Conservation (phyloP, 2,329 filamentous ascomycete genomes). For the Ambrosiella beaveri region DNA sequence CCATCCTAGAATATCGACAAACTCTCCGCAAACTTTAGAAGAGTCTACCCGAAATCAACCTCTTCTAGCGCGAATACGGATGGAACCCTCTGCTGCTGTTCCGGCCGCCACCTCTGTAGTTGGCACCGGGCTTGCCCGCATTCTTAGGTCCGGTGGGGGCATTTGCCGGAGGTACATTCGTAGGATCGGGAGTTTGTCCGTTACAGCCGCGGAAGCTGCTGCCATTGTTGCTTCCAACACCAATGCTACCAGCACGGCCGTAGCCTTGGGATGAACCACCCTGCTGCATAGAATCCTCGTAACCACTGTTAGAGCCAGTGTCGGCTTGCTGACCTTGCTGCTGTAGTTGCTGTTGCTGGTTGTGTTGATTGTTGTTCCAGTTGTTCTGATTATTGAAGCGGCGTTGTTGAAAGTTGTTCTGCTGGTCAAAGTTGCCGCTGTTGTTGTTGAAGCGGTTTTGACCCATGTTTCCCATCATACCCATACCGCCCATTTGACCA, state of each 20-base stretch:
- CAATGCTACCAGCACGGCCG: slow-evolving; percentile 22
- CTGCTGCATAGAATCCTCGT: slow-evolving; percentile 17
- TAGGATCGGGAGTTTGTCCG: slow-evolving; percentile 24
- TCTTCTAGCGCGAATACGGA: slow-evolving; percentile 40
- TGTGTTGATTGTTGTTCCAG: slow-evolving; percentile 16
- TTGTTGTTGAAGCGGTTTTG: slow-evolving; percentile 27
- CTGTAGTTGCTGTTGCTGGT: slow-evolving; percentile 16
- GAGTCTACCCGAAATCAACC: background rate
- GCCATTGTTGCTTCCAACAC: slow-evolving; percentile 17
- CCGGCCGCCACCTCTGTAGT: slow-evolving; percentile 79
- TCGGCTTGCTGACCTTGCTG: background rate
- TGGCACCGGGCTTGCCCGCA: slow-evolving; percentile 74
- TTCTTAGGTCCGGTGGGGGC: slow-evolving; percentile 93
- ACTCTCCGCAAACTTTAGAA: background rate
- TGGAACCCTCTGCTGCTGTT: slow-evolving; percentile 62
- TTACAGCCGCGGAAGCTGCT: slow-evolving; percentile 22
- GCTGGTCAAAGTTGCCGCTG: slow-evolving; percentile 14
- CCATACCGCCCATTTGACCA: slow-evolving; percentile 11
- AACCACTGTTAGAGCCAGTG: slow-evolving; percentile 18
- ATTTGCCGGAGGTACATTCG: slow-evolving; percentile 34
- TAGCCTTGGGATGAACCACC: slow-evolving; percentile 29
- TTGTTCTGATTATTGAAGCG: slow-evolving; percentile 17
- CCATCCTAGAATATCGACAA: no score
- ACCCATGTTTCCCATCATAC: slow-evolving; percentile 33
- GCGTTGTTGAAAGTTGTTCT: slow-evolving; percentile 12